Evolutionary conservation across 495 filamentous ascomycete species (phyloP).

Genomic region (Glarea lozoyensis): DNA sequence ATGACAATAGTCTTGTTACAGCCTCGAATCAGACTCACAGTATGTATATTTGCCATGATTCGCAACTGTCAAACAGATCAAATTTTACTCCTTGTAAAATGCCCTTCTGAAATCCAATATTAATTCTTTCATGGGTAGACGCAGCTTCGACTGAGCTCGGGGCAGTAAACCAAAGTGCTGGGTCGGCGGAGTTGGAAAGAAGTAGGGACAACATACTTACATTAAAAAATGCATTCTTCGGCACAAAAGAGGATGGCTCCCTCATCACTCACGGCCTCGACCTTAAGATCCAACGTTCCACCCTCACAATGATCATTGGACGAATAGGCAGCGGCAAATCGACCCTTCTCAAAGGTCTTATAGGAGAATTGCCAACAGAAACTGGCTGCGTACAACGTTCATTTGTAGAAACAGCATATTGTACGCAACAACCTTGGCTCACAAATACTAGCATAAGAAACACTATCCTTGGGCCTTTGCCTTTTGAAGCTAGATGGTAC

Average conservation of each 20-base stretch:
- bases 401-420: slow-evolving; percentile 27
- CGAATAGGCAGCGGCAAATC: slow-evolving; percentile 15
- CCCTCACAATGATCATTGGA: slow-evolving; percentile 11
- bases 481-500: slow-evolving; percentile 27
- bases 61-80: no score
- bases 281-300: slow-evolving; percentile 26
- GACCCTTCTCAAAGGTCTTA: slow-evolving; percentile 26
- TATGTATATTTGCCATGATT: no score
- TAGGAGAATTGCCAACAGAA: slow-evolving; percentile 34
- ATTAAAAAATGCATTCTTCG: neutral
- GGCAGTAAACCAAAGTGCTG: no score
- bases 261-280: slow-evolving; percentile 48
- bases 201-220: no score
- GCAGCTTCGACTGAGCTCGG: no score
- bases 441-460: slow-evolving; percentile 20
- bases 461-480: slow-evolving; percentile 22
- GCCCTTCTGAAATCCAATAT: no score
- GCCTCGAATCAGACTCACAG: no score
- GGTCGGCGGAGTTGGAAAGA: no score
- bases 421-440: slow-evolving; percentile 30
- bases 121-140: no score
- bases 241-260: slow-evolving; percentile 8
- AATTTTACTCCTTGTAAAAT: no score
- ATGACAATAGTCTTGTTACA: no score
- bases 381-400: slow-evolving; percentile 13